Base-by-base conservation (phyloP, 148 eudicot genomes). In the Vaccinium darrowii region DNA sequence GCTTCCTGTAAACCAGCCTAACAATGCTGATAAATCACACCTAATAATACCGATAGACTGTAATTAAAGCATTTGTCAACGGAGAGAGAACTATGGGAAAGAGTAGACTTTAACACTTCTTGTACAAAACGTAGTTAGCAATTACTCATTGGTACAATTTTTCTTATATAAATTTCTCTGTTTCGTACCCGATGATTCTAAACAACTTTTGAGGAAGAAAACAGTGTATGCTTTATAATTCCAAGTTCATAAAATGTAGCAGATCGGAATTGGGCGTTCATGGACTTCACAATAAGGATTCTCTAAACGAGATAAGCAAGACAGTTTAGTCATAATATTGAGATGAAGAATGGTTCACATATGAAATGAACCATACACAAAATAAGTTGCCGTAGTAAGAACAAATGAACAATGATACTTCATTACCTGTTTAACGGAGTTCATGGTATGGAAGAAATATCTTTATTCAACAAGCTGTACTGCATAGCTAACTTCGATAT, bases 401-500 rank as follows among this genome's bases (percentile, higher is more conserved):
- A 23, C 8, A 49, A 53, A 33, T 33, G 36, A 33, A 33, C 36
- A 33, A 33, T 53, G 49, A 50, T 79, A 72, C 76, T 49, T 60
- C 76, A 86, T 74, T 18, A 94, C 99, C 99, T 97, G 96, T 86
- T 81, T 85, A 78, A 93, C 94, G 51, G 98, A 92, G 82, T 91
- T 94, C 99, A 97, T 97, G 85, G 93, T 85, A 94, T 88, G 43
- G 99, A 89, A 16, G 98, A 86, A 79, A 97, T 91, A 76, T 95
- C 96, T 87, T 89, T 92, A 88, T 94, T 95, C 57, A 92, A 90
- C 87, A 97, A 90, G 91, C 99, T 95, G 92, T 94, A 95, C 81
- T 97, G 99, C 90, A 97, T 57, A 84, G 99, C 96, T 79, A 97
- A 83, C 88, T 95, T 97, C 49, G 99, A 92, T 63, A 95, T 92